Evolutionary conservation across 306 rosid genomes (phyloP), one percentile per base, ranked within the genome.

Genomic region (Hylodesmum podocarpum): DNA sequence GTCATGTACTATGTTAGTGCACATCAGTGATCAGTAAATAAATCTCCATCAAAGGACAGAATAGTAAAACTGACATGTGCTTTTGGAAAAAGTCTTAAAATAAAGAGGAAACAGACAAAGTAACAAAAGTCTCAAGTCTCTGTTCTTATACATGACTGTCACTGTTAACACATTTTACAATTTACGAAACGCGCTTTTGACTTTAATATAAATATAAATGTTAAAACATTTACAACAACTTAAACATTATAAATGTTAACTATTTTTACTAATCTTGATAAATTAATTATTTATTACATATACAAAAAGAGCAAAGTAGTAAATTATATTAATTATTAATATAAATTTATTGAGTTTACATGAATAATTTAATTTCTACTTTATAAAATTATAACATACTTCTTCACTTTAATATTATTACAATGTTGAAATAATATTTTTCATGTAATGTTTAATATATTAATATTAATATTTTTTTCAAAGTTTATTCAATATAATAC

Each of bases 171-270:
- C n/a, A n/a, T n/a, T n/a, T n/a, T n/a, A 15, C 7, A 18, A 10
- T 18, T 39, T 49, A 6, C 25, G 14, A 54, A 34, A 70, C 81
- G 73, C 70, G 83, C 47, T 21, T 34, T 27, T 27, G 78, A 75
- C 69, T 18, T 18, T 58, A n/a, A n/a, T n/a, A n/a, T n/a, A n/a
- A n/a, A n/a, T n/a, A n/a, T n/a, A n/a, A n/a, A n/a, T n/a, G n/a
- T n/a, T n/a, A n/a, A n/a, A n/a, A n/a, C n/a, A n/a, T n/a, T n/a
- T n/a, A n/a, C n/a, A n/a, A n/a, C n/a, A n/a, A n/a, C n/a, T n/a
- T n/a, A n/a, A n/a, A n/a, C n/a, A n/a, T n/a, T n/a, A n/a, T n/a
- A n/a, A n/a, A n/a, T n/a, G n/a, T n/a, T n/a, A n/a, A n/a, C n/a
- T n/a, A n/a, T n/a, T n/a, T n/a, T n/a, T n/a, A n/a, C n/a, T n/a